Evolutionary conservation across 2,329 filamentous ascomycete species (phyloP).

Genomic region (Xylaria sp.): DNA sequence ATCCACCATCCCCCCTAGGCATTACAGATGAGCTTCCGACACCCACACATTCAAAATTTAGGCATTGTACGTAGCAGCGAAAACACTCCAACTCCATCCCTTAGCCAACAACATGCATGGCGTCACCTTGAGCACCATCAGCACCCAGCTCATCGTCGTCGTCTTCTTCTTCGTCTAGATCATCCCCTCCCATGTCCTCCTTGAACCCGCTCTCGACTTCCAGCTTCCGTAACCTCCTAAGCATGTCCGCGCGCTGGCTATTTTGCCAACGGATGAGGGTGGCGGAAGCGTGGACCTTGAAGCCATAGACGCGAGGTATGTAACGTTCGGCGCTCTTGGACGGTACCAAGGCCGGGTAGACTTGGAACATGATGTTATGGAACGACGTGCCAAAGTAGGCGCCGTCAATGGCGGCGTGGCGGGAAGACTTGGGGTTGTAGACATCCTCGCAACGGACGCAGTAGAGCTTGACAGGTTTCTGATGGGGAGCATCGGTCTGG

Average conservation of each 20-base stretch:
- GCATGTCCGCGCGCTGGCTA: constrained; percentile 82
- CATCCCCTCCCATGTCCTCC: constrained; percentile 70
- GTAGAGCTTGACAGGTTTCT: constrained; percentile 95
- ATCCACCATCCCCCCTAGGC: neutral
- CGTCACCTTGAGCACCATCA: constrained; percentile 48
- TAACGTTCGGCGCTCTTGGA: constrained; percentile 88
- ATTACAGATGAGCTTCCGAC: constrained; percentile 2
- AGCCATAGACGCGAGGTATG: constrained; percentile 90
- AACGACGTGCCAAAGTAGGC: constrained; percentile 99
- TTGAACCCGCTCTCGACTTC: constrained; percentile 85
- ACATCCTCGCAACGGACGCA: constrained; percentile 97
- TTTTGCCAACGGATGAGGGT: constrained; percentile 93
- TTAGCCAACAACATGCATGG: constrained; percentile 48
- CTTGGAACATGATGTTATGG: constrained; percentile 99
- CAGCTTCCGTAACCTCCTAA: constrained; percentile 75
- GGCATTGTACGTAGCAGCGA: neutral
- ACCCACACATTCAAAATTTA: neutral
- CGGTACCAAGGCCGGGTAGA: constrained; percentile 91
- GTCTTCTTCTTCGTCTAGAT: constrained; percentile 70
- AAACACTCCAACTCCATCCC: neutral
- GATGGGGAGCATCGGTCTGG: constrained; percentile 86
- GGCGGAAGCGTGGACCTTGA: constrained; percentile 91
- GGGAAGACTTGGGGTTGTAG: constrained; percentile 96
- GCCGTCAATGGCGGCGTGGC: constrained; percentile 94
- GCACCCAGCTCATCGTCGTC: constrained; percentile 56